Base-by-base conservation (phyloP, 192 early-diverging fungal species). In the Coemansia sp. region DNA sequence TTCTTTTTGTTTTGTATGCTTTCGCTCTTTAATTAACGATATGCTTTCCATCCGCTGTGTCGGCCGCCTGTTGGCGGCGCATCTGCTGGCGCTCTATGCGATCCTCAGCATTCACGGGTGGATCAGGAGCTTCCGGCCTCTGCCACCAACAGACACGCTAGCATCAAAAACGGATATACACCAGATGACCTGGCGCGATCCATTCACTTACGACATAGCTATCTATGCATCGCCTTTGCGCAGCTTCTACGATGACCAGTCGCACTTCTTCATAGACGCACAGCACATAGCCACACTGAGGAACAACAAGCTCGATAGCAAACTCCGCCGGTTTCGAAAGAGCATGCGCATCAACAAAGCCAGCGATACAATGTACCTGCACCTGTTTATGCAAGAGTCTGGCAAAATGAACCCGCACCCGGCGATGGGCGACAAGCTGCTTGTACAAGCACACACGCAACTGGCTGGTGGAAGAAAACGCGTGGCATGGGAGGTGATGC, bases 191-290 rank as follows among this genome's bases (percentile, higher is more conserved):
- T 63, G 61, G 61, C 61, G 61, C 16, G 20, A 21, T 1, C 61
- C 45, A 2, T 63, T 49, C 20, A 29, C 46, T 4, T 63, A 63
- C 21, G 61, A 63, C 7, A 33, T 51, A 20, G 25, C 61, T 16
- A 33, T 63, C 20, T 63, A 63, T 20, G 61, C 45, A 9, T 63
- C 61, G 46, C 42, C 43, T 4, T 21, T 34, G 12, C 45, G 21
- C 46, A 63, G 61, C 61, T 63, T 51, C 61, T 63, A 63, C 46
- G 31, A 63, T 18, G 61, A 63, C 46, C 61, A 63, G 61, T 63
- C 61, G 31, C 46, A 63, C 35, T 63, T 63, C 13, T 63, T 63
- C 31, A 21, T n/a, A 23, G 10, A 51, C 5, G 40, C 61, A 1
- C 45, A 63, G 61, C 61, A 49, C 8, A 18, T 63, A 2, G 45